These are phyloP conservation scores for Trichoderma gracile DNA, from an alignment of 2,329 filamentous ascomycete genomes.

Conservation along the genomic window DNA sequence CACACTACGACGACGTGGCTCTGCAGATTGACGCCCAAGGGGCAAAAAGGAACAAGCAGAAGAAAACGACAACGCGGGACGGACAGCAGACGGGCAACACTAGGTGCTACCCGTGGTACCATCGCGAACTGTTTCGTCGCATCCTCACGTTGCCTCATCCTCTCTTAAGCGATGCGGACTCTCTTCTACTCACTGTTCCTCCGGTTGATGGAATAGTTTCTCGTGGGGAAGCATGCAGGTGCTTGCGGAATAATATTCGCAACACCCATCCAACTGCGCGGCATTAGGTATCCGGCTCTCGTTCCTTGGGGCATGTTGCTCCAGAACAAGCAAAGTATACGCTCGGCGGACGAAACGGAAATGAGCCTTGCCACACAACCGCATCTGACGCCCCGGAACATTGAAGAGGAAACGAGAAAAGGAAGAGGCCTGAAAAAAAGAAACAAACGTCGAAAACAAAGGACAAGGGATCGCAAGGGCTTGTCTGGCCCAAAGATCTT, in stretches of 20 bases:
- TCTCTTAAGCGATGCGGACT: neutral
- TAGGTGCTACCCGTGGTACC: neutral
- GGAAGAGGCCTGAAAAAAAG: neutral
- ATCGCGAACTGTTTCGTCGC: neutral
- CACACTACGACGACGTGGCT: neutral
- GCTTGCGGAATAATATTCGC: neutral
- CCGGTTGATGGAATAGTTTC: neutral
- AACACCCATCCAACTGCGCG: neutral
- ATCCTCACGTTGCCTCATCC: neutral
- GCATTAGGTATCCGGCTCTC: neutral
- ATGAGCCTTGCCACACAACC: neutral
- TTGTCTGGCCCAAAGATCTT: slow-evolving; percentile 6
- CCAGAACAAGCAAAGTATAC: neutral
- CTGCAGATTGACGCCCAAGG: neutral
- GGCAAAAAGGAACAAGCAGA: too few relatives aligned
- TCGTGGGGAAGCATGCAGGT: neutral
- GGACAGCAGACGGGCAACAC: too few relatives aligned
- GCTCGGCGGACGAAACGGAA: slow-evolving; percentile 3
- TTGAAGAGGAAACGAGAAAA: neutral
- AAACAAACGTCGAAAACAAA: neutral
- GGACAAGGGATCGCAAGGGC: slow-evolving; percentile 12
- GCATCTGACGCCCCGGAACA: neutral
- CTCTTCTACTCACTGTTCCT: neutral
- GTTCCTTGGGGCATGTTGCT: too few relatives aligned
- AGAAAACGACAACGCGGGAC: neutral